A percentile compares a stretch with the other conserved stretches of the same genome.
Evolutionary conservation across 2,329 filamentous ascomycete species (phyloP).

Genomic region (Balansia obtecta): DNA sequence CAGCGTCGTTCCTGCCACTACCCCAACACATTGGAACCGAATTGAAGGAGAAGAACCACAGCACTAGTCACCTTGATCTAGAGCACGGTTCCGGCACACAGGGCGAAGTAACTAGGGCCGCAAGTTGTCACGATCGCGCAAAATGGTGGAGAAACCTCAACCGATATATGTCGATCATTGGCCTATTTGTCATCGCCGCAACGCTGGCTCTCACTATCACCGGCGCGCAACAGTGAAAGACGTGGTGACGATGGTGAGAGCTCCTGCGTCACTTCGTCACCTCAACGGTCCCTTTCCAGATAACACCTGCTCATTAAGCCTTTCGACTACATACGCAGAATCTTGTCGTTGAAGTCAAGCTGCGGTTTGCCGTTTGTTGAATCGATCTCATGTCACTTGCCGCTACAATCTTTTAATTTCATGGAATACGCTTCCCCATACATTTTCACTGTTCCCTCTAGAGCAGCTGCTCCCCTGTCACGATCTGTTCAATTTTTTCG

Average conservation of each 20-base stretch:
- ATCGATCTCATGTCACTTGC: no score
- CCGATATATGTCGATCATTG: constrained; percentile 43
- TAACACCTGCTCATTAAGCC: not conserved
- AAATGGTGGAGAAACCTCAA: constrained; percentile 50
- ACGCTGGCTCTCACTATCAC: constrained; percentile 38
- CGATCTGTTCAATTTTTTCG: not conserved
- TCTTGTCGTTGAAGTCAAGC: no score
- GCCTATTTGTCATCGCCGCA: constrained; percentile 40
- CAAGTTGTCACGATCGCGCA: constrained; percentile 36
- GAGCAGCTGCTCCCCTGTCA: not conserved
- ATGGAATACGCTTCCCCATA: not conserved
- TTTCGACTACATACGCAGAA: not conserved
- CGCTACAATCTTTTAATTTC: no score
- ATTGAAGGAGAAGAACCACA: constrained; percentile 36
- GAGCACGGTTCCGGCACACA: constrained; percentile 23
- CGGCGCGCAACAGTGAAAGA: constrained; percentile 39
- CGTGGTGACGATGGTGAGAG: not conserved
- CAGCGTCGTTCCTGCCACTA: constrained; percentile 62
- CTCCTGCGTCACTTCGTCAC: no score
- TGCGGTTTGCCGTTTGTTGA: no score
- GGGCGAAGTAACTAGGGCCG: constrained; percentile 26
- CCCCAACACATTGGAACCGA: constrained; percentile 42
- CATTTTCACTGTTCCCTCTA: not conserved
- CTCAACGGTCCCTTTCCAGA: not conserved
- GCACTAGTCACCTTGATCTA: constrained; percentile 26